phyloP scores from a whole-genome alignment of 2,329 filamentous ascomycete species.

The Pyrenophora graminea region DNA sequence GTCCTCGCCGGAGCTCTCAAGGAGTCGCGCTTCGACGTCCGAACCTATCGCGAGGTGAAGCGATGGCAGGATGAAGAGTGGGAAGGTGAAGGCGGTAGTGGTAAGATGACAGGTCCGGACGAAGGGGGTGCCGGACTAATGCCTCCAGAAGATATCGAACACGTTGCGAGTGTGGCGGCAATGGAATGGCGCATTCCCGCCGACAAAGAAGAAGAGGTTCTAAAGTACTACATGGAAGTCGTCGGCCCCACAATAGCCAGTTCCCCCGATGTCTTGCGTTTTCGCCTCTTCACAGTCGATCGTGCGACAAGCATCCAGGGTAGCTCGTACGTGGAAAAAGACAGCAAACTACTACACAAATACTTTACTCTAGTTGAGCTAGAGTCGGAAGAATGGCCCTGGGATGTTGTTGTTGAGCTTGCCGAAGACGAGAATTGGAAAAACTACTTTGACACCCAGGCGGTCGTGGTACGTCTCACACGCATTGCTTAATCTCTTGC shows the following conservation, averaged over 20 bases:
- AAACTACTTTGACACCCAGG: slow-evolving; percentile 18
- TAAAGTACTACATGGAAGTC: slow-evolving; percentile 12
- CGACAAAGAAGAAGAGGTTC: slow-evolving; percentile 16
- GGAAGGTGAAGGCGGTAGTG: slow-evolving; percentile 10
- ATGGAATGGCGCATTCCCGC: slow-evolving; percentile 20
- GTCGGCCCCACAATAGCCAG: slow-evolving; percentile 14
- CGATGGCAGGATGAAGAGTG: slow-evolving; percentile 20
- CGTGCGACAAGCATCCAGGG: slow-evolving; percentile 11
- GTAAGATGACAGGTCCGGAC: slow-evolving; percentile 8
- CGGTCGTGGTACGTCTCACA: slow-evolving; percentile 14
- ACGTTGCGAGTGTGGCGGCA: slow-evolving; percentile 16
- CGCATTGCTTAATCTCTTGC: neutral
- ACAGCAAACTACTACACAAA: slow-evolving; percentile 11
- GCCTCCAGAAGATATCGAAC: slow-evolving; percentile 12
- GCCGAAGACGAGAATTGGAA: slow-evolving; percentile 16
- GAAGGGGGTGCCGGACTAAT: slow-evolving; percentile 4
- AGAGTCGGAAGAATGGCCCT: slow-evolving; percentile 23
- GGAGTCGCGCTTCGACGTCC: slow-evolving; percentile 14
- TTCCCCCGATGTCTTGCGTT: slow-evolving; percentile 19
- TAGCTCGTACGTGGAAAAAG: slow-evolving; percentile 2
- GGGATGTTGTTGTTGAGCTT: slow-evolving; percentile 23
- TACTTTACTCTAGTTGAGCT: slow-evolving; percentile 21
- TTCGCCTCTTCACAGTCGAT: slow-evolving; percentile 21
- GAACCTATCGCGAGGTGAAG: slow-evolving; percentile 18
- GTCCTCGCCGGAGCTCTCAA: slow-evolving; percentile 7